Percentiles rank a stretch among this genome's conserved stretches.
Conservation (phyloP, 345 rosid species). For the Angophora floribunda region DNA sequence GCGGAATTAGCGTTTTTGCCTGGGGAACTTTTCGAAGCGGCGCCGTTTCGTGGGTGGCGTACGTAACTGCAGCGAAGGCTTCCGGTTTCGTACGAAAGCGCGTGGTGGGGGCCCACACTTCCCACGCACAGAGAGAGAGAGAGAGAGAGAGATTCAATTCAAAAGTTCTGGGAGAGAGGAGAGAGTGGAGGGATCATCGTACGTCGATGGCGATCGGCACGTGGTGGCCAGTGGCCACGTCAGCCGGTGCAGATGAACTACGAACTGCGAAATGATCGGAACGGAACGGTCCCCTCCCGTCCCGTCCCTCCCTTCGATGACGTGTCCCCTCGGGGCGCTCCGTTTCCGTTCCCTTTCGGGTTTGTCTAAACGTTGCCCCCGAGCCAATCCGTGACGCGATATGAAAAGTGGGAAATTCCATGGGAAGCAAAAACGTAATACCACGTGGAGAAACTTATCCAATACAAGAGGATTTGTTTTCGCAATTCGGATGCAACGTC, state of each 20-base stretch:
- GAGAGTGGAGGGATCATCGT: too few relatives aligned
- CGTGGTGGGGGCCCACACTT: neutral
- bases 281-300: too few relatives aligned
- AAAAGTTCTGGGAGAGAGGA: neutral
- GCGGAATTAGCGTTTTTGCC: neutral
- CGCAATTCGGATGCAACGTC: neutral
- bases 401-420: neutral
- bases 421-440: neutral
- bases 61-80: neutral
- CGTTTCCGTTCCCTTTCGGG: too few relatives aligned
- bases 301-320: neutral
- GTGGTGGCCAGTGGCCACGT: neutral
- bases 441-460: neutral
- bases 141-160: neutral
- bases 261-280: too few relatives aligned
- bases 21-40: neutral
- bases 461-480: rapidly evolving
- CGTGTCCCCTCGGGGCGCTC: neutral
- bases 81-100: neutral
- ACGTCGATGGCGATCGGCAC: neutral
- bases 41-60: neutral
- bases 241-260: neutral
- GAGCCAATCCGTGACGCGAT: neutral
- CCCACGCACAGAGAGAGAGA: neutral
- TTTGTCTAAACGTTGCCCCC: neutral